phyloP scores from a whole-genome alignment of 225 moss, liverwort and hornwort species.

The Polytrichum commune region DNA sequence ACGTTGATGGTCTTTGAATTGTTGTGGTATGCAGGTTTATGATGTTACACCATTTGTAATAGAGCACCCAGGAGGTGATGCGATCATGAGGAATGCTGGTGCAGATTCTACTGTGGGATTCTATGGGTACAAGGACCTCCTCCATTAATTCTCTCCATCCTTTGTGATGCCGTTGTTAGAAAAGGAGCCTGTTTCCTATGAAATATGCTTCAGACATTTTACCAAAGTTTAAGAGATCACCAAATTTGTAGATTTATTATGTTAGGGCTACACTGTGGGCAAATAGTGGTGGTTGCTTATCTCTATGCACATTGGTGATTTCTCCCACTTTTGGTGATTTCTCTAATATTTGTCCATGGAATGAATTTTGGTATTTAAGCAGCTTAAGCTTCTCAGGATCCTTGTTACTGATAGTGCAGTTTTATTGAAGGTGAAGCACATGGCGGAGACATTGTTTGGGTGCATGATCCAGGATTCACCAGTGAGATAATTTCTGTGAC shows the following conservation, averaged over 20 bases:
- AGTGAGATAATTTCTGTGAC: not conserved
- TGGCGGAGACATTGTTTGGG: no score
- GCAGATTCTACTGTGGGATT: slow-evolving; percentile 56
- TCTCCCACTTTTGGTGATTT: not conserved
- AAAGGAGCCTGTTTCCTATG: not conserved
- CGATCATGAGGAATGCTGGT: slow-evolving; percentile 55
- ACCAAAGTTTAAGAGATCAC: no score
- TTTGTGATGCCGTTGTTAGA: not conserved
- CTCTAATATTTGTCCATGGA: not conserved
- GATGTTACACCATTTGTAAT: slow-evolving; percentile 59
- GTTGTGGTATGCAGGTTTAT: slow-evolving; percentile 42
- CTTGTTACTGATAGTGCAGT: not conserved
- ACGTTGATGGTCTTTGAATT: no score
- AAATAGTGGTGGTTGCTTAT: not conserved
- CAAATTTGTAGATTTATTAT: no score
- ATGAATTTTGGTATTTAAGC: not conserved
- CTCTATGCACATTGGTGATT: not conserved
- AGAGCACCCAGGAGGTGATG: slow-evolving; percentile 60
- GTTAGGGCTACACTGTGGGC: not conserved
- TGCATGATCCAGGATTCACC: not conserved
- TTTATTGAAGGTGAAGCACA: not conserved
- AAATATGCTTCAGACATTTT: not conserved
- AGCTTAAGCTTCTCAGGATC: not conserved
- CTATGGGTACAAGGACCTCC: slow-evolving; percentile 29
- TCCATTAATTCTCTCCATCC: not conserved